Conservation (phyloP, 192 early-diverging fungal species). For the Gonapodya prolifera region DNA sequence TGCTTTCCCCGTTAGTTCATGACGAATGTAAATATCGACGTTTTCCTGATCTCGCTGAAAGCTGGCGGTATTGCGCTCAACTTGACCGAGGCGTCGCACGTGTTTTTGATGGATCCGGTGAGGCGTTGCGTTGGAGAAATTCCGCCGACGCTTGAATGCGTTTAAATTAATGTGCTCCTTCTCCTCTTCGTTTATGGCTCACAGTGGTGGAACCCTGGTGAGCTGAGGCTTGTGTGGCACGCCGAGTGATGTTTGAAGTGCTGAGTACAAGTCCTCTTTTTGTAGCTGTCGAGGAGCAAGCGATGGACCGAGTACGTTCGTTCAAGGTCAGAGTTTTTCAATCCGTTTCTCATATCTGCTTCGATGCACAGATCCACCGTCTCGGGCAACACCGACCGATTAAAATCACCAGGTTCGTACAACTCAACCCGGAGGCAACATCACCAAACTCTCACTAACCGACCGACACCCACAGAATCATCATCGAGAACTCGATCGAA, state of each 20-base stretch:
- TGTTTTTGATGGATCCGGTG: conserved; percentile 50
- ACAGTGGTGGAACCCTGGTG: conserved; percentile 61
- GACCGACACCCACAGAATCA: conserved; percentile 26
- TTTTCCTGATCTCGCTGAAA: conserved; percentile 83
- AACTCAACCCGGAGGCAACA: background rate
- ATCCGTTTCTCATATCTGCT: background rate
- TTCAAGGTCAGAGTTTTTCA: too few relatives aligned
- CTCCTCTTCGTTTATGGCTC: too few relatives aligned
- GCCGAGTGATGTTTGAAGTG: too few relatives aligned
- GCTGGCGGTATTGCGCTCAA: conserved; percentile 89
- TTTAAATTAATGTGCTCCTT: too few relatives aligned
- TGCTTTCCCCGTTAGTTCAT: conserved; percentile 41
- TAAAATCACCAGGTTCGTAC: conserved; percentile 50
- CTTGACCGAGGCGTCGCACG: conserved; percentile 75
- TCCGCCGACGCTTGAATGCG: too few relatives aligned
- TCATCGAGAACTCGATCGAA: conserved; percentile 91
- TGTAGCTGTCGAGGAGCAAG: conserved; percentile 42
- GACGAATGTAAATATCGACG: conserved; percentile 65
- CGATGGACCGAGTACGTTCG: conserved; percentile 90
- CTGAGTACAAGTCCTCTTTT: too few relatives aligned
- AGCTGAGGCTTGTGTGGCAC: too few relatives aligned
- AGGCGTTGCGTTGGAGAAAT: too few relatives aligned
- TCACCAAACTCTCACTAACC: background rate
- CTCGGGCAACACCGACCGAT: conserved; percentile 86
- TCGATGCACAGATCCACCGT: background rate